Evolutionary conservation across 495 filamentous ascomycete genomes (phyloP).

Genomic region (Penicillium coffeae): DNA sequence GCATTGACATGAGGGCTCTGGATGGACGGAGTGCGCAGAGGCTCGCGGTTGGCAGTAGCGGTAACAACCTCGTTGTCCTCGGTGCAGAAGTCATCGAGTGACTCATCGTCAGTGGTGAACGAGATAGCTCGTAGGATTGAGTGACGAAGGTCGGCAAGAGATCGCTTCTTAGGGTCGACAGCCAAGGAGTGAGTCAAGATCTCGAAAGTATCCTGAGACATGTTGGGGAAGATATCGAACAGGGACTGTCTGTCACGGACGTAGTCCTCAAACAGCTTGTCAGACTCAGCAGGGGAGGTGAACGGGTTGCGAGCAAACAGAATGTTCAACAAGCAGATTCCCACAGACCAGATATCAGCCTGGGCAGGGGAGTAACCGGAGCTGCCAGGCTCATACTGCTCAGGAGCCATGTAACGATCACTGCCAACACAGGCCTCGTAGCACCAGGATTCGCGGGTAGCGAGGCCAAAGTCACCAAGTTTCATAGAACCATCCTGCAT

Average conservation of each 20-base stretch:
- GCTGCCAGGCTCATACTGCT: constrained; percentile 84
- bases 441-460: constrained; percentile 80
- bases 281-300: constrained; percentile 76
- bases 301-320: constrained; percentile 96
- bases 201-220: constrained; percentile 96
- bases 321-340: constrained; percentile 92
- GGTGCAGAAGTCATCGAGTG: constrained; percentile 89
- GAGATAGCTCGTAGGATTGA: constrained; percentile 73
- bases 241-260: constrained; percentile 87
- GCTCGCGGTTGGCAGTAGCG: constrained; percentile 86
- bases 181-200: constrained; percentile 84
- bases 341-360: constrained; percentile 95
- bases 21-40: constrained; percentile 91
- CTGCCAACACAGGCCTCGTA: constrained; percentile 90
- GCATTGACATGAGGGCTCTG: constrained; percentile 78
- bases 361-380: constrained; percentile 87
- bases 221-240: constrained; percentile 96
- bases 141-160: constrained; percentile 69
- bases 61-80: constrained; percentile 67
- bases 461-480: constrained; percentile 92
- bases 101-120: constrained; percentile 93
- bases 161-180: constrained; percentile 85
- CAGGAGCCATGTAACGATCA: constrained; percentile 98
- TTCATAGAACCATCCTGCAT: constrained; percentile 84
- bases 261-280: constrained; percentile 89